A percentile compares a stretch with the other conserved stretches of the same genome.
Evolutionary conservation across 108 stramenopile species (phyloP).

Genomic region (Poteriospumella lacustris): DNA sequence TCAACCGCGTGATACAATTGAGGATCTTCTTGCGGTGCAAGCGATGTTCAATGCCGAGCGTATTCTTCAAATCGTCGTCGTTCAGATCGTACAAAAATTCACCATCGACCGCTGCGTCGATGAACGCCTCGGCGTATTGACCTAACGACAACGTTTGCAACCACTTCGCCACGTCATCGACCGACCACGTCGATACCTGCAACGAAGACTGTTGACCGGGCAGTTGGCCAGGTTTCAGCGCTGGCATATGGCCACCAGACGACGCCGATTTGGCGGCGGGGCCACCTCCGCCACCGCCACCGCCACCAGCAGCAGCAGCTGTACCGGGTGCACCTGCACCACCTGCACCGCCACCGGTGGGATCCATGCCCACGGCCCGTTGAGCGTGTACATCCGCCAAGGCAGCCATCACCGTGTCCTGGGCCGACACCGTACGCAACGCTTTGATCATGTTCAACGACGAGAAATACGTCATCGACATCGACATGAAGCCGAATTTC

Average conservation of each 20-base stretch:
- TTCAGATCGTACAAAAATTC: conserved; percentile 74
- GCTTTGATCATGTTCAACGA: conserved; percentile 79
- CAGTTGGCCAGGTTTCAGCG: conserved; percentile 51
- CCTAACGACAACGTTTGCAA: conserved; percentile 65
- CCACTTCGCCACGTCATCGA: conserved; percentile 74
- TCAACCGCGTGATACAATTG: conserved; percentile 53
- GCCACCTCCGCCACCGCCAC: conserved; percentile 31
- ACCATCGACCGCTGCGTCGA: conserved; percentile 75
- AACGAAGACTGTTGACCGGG: conserved; percentile 51
- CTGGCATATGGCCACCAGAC: conserved; percentile 26
- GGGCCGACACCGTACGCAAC: conserved; percentile 68
- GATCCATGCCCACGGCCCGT: neutral
- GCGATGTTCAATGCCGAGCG: conserved; percentile 75
- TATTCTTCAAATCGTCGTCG: conserved; percentile 76
- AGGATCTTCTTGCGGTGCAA: conserved; percentile 84
- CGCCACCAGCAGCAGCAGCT: conserved; percentile 1
- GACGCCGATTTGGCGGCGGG: neutral
- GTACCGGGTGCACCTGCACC: neutral
- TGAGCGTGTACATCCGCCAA: conserved; percentile 14
- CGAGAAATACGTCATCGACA: conserved; percentile 79
- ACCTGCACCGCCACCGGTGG: conserved; percentile 19
- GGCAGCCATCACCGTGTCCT: conserved; percentile 60
- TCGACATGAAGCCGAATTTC: conserved; percentile 84
- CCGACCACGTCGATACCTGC: conserved; percentile 67
- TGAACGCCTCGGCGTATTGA: conserved; percentile 71